Conservation (phyloP, 2,329 filamentous ascomycete species). For the Sporothrix euskadiensis region DNA sequence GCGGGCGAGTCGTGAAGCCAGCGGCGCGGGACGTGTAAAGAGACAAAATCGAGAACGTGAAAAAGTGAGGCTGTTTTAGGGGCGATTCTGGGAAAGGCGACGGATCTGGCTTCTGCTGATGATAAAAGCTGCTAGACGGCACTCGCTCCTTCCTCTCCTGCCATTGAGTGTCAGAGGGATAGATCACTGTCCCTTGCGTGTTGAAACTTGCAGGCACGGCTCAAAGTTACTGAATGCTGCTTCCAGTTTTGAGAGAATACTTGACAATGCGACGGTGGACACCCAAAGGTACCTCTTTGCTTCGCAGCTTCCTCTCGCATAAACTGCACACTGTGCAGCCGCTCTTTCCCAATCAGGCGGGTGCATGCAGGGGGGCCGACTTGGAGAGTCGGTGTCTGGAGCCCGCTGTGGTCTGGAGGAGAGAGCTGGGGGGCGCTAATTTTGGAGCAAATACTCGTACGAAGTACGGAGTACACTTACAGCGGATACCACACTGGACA, state of each 20-base stretch:
- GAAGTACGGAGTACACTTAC: no score
- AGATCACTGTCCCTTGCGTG: background rate
- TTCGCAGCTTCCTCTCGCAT: background rate
- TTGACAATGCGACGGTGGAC: background rate
- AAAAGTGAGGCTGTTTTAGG: constrained; percentile 13
- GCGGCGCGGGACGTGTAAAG: background rate
- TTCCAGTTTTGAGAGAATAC: constrained; percentile 6
- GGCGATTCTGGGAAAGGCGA: background rate
- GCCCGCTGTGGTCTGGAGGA: background rate
- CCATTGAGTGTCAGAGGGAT: background rate
- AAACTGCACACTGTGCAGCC: constrained; percentile 17
- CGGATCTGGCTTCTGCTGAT: background rate
- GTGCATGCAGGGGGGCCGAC: background rate
- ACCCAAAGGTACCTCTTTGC: background rate
- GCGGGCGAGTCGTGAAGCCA: constrained; percentile 12
- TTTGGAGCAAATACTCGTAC: background rate
- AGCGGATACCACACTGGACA: constrained; percentile 1
- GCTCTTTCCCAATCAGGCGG: constrained; percentile 16
- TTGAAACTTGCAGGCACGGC: constrained; percentile 17
- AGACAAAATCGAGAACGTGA: background rate
- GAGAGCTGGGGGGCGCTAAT: constrained; percentile 7
- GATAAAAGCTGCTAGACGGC: background rate
- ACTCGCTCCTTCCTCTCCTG: background rate
- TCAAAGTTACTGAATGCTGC: background rate
- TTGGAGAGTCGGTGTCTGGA: constrained; percentile 1